Evolutionary conservation across 352 stramenopile species (phyloP).

Genomic region (Phytophthora chlamydospora): DNA sequence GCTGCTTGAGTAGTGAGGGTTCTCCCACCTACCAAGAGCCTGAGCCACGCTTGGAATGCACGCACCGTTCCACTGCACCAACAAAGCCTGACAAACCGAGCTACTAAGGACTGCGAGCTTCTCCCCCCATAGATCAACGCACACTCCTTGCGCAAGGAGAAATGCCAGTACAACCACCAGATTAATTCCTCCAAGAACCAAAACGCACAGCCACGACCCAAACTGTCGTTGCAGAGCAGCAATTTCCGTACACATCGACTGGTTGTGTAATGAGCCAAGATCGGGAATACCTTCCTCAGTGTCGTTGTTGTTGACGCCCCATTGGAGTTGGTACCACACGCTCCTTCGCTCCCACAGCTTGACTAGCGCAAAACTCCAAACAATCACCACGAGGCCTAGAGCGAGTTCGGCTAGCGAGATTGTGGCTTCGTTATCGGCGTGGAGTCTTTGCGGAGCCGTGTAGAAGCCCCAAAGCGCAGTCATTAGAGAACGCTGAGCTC

Average conservation of each 20-base stretch:
- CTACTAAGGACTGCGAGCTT: slow-evolving; percentile 38
- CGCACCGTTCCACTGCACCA: slow-evolving; percentile 39
- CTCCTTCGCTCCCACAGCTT: slow-evolving; percentile 68
- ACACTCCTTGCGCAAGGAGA: slow-evolving; percentile 38
- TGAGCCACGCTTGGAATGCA: slow-evolving; percentile 32
- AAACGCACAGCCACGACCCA: slow-evolving; percentile 21
- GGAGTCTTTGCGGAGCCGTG: background rate
- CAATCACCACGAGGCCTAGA: slow-evolving; percentile 41
- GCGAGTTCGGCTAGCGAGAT: slow-evolving; percentile 13
- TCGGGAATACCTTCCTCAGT: slow-evolving; percentile 1
- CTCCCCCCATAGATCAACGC: slow-evolving; percentile 27
- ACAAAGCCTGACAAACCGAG: slow-evolving; percentile 28
- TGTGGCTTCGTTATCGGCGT: background rate
- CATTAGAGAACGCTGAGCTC: slow-evolving; percentile 18
- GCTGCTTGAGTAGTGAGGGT: slow-evolving; percentile 22
- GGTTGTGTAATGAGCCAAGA: background rate
- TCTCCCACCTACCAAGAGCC: slow-evolving; percentile 43
- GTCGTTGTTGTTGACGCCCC: slow-evolving; percentile 40
- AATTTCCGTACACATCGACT: slow-evolving; percentile 10
- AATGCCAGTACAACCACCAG: slow-evolving; percentile 34
- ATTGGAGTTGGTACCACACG: slow-evolving; percentile 67
- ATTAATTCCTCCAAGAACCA: slow-evolving; percentile 27
- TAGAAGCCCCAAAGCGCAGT: slow-evolving; percentile 40
- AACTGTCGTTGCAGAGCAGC: slow-evolving; percentile 20
- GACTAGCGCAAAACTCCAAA: slow-evolving; percentile 57